Evolutionary conservation across 129 eudicot genomes (phyloP), one percentile per base, ranked within the genome.

Genomic region (Erigeron canadensis): DNA sequence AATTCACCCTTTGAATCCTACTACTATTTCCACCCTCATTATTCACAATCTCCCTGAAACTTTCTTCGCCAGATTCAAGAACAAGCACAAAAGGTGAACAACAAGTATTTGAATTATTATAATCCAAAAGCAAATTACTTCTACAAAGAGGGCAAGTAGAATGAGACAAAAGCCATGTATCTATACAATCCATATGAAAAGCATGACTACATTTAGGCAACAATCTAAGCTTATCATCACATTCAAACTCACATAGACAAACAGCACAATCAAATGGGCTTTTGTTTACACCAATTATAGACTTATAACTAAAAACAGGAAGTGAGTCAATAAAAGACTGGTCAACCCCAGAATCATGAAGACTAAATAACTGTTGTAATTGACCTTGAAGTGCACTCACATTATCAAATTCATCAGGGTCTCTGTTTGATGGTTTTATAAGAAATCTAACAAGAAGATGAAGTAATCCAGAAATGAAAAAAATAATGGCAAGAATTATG

Each of bases 101-200:
- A 50, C 58, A 63, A 45, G 65, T 62, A 70, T 80, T 79, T 21
- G 86, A 61, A 12, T 83, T 55, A 12, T 83, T 55, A 59, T 80
- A 85, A 75, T 89, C 98, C 43, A 44, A 48, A 9, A 89, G 74
- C 79, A 94, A 83, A 71, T 79, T 80, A n/a, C 85, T 83, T 77
- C 98, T 87, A 86, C 98, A 94, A 56, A 94, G 85, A 50, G 98
- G 98, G 79, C 98, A 94, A 77, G 98, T 94, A 15, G 96, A 89
- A 76, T 94, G 96, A n/a, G 98, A 94, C 34, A 94, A 76, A 9
- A 94, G 88, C 96, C 98, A 94, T 5, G 98, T 94, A 47, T 94
- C 98, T 51, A 94, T 89, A 69, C 98, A 94, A 39, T 82, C 86
- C 90, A 87, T 82, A 63, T 94, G 98, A 81, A 94, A 94, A 53